phyloP scores from a whole-genome alignment of 495 filamentous ascomycete genomes.

The Lophiostoma macrostomum region DNA sequence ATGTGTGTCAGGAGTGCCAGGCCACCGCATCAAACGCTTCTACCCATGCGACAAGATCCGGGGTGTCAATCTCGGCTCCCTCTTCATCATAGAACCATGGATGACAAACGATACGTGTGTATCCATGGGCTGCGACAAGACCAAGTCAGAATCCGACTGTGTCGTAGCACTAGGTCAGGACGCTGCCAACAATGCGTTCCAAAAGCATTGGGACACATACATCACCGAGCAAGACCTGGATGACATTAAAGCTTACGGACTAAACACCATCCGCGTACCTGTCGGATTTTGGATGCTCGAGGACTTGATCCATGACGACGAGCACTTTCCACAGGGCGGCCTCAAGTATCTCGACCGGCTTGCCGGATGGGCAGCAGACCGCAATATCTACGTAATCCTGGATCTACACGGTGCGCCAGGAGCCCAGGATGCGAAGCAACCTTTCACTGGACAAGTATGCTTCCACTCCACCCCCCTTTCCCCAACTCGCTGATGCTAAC shows the following conservation, averaged over 20 bases:
- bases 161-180: constrained; percentile 53
- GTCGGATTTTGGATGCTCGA: constrained; percentile 64
- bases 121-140: constrained; percentile 53
- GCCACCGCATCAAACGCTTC: constrained; percentile 31
- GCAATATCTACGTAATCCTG: constrained; percentile 60
- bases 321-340: constrained; percentile 58
- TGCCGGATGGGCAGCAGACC: constrained; percentile 54
- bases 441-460: constrained; percentile 54
- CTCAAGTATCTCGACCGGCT: constrained; percentile 53
- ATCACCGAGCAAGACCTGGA: constrained; percentile 55
- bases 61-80: constrained; percentile 60
- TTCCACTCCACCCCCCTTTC: not conserved
- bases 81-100: constrained; percentile 62
- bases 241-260: constrained; percentile 51
- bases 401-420: constrained; percentile 64
- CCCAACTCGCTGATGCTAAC: not conserved
- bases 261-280: constrained; percentile 63
- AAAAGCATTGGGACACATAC: constrained; percentile 58
- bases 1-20: not conserved
- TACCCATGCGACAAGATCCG: constrained; percentile 50
- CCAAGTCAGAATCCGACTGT: constrained; percentile 57
- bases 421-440: constrained; percentile 50
- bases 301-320: constrained; percentile 51
- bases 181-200: constrained; percentile 52
- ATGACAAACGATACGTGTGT: constrained; percentile 51